These are phyloP conservation scores for Hura crepitans DNA, from an alignment of 441 rosid species.

Conservation along the genomic window DNA sequence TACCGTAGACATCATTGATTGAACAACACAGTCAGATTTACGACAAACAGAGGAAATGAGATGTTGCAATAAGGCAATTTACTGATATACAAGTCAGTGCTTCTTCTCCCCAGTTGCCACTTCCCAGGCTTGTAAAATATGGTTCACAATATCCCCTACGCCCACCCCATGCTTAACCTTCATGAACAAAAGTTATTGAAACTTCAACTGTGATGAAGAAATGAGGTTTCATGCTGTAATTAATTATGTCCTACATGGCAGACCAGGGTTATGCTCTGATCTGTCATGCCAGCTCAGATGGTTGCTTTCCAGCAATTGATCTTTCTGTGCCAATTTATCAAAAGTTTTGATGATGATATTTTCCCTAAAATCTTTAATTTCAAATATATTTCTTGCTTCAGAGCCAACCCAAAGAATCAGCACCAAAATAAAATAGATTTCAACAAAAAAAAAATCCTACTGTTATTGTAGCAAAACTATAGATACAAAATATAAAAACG, in stretches of 20 bases:
- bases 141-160: constrained; percentile 69
- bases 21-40: too few species aligned
- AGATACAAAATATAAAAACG: not conserved
- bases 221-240: too few species aligned
- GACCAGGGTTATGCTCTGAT: not conserved
- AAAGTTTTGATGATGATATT: too few species aligned
- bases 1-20: too few species aligned
- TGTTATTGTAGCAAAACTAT: not conserved
- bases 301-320: not conserved
- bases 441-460: not conserved
- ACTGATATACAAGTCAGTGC: constrained; percentile 25
- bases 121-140: constrained; percentile 70
- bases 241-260: not conserved
- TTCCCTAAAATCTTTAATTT: not conserved
- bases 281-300: not conserved
- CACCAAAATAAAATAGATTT: not conserved
- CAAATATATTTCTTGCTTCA: not conserved
- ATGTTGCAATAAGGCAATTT: too few species aligned
- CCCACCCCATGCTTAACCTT: constrained; percentile 82
- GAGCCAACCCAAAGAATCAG: not conserved
- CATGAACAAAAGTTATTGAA: too few species aligned
- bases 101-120: constrained; percentile 71
- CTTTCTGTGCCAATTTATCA: too few species aligned
- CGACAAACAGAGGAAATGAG: too few species aligned
- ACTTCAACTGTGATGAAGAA: not conserved